Percentiles rank a stretch among this genome's conserved stretches.
Evolutionary conservation across 2,329 filamentous ascomycete genomes (phyloP).

Genomic region (Niveomyces coronatus): DNA sequence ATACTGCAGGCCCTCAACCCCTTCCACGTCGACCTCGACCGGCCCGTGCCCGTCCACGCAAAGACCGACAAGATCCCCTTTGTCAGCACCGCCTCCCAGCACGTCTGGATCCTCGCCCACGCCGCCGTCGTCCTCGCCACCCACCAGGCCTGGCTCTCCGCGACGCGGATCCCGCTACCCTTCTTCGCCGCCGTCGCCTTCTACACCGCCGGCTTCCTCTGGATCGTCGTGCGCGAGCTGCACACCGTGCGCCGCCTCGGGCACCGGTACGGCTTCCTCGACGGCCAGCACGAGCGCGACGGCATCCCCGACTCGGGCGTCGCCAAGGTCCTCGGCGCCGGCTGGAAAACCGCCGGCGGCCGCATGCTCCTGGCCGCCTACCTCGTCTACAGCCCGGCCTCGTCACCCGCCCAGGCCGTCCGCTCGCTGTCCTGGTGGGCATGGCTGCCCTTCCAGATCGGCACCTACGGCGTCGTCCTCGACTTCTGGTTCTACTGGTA

Average conservation of each 20-base stretch:
- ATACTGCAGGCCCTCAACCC: conserved; percentile 19
- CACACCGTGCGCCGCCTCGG: conserved; percentile 25
- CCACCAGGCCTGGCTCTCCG: conserved; percentile 23
- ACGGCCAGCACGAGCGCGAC: conserved; percentile 31
- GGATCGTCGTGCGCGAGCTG: conserved; percentile 26
- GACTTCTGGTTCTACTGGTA: conserved; percentile 30
- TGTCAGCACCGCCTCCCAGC: conserved; percentile 21
- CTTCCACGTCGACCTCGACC: conserved; percentile 18
- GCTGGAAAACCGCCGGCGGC: conserved; percentile 21
- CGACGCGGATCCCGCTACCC: conserved; percentile 19
- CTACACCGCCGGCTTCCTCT: conserved; percentile 26
- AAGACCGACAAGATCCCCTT: conserved; percentile 29
- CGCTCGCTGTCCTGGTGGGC: conserved; percentile 18
- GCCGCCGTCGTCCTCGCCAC: conserved; percentile 23
- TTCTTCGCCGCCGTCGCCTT: conserved; percentile 22
- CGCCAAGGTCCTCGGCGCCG: conserved; percentile 19
- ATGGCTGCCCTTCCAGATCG: conserved; percentile 25
- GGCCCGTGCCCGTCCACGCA: conserved; percentile 23
- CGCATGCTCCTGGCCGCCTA: conserved; percentile 23
- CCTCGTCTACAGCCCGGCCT: conserved; percentile 20
- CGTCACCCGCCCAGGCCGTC: conserved; percentile 15
- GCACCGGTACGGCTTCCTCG: conserved; percentile 27
- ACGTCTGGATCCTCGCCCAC: conserved; percentile 28
- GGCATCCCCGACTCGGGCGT: conserved; percentile 28
- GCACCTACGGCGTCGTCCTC: conserved; percentile 27